Conservation (phyloP, 441 rosid genomes). For the Pelargonium australe region DNA sequence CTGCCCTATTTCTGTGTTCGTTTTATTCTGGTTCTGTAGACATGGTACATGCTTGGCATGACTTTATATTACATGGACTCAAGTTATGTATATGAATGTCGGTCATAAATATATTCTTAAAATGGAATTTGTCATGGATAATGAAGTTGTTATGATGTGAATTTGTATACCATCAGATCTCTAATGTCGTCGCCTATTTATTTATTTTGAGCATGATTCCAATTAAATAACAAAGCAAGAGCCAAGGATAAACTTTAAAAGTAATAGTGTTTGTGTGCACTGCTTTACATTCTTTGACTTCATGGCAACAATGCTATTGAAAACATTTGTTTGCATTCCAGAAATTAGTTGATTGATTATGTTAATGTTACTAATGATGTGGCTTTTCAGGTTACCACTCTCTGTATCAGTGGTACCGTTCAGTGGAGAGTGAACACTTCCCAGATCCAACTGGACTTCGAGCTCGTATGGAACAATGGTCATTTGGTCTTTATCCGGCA, state of each 20-base stretch:
- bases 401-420: conserved; percentile 87
- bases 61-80: neutral
- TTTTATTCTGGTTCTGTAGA: neutral
- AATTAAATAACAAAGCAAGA: conserved; percentile 3
- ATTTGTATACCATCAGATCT: neutral
- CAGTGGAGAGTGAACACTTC: conserved; percentile 91
- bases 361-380: neutral
- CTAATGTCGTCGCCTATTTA: neutral
- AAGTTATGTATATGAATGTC: neutral
- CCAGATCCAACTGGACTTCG: conserved; percentile 99
- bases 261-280: neutral
- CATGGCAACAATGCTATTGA: neutral
- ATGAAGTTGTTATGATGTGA: neutral
- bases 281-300: neutral
- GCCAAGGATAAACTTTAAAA: neutral
- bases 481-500: conserved; percentile 95
- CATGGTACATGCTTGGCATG: neutral
- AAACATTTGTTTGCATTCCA: neutral
- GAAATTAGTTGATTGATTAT: conserved; percentile 7
- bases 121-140: neutral
- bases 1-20: conserved; percentile 5
- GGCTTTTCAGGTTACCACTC: conserved; percentile 73
- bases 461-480: conserved; percentile 93
- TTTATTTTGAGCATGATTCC: neutral
- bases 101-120: neutral